These are phyloP conservation scores for Dalechampia spathulata DNA, from an alignment of 441 rosid species.

Conservation along the genomic window DNA sequence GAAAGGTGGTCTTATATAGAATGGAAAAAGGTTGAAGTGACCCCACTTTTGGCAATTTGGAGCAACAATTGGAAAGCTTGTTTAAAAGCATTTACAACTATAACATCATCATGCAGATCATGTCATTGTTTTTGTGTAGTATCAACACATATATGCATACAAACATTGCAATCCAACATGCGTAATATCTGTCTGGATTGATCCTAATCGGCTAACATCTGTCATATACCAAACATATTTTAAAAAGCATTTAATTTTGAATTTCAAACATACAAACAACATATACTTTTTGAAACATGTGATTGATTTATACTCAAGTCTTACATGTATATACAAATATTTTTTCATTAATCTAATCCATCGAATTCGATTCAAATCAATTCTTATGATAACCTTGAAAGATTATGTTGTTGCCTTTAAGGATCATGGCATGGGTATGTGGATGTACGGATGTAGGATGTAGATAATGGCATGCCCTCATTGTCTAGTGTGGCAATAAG, in stretches of 20 bases:
- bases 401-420: constrained; percentile 8
- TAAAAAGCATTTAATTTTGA: too few relatives aligned
- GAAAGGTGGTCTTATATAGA: constrained; percentile 41
- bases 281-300: too few relatives aligned
- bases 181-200: too few relatives aligned
- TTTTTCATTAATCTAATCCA: too few relatives aligned
- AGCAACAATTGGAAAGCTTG: constrained; percentile 24
- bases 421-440: constrained; percentile 19
- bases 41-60: constrained; percentile 41
- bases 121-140: constrained; percentile 19
- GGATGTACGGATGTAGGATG: constrained; percentile 14
- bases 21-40: constrained; percentile 35
- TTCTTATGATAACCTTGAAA: not conserved
- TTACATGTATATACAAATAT: too few relatives aligned
- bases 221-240: too few relatives aligned
- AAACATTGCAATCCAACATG: not conserved
- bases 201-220: too few relatives aligned
- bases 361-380: too few relatives aligned
- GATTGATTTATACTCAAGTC: too few relatives aligned
- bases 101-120: constrained; percentile 34
- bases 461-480: constrained; percentile 20
- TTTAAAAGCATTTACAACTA: constrained; percentile 23
- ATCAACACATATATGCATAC: constrained; percentile 18
- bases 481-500: constrained; percentile 11
- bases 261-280: too few relatives aligned